Evolutionary conservation across 345 rosid genomes (phyloP), one percentile per base, ranked within the genome.

Genomic region (Gossypium longicalyx): DNA sequence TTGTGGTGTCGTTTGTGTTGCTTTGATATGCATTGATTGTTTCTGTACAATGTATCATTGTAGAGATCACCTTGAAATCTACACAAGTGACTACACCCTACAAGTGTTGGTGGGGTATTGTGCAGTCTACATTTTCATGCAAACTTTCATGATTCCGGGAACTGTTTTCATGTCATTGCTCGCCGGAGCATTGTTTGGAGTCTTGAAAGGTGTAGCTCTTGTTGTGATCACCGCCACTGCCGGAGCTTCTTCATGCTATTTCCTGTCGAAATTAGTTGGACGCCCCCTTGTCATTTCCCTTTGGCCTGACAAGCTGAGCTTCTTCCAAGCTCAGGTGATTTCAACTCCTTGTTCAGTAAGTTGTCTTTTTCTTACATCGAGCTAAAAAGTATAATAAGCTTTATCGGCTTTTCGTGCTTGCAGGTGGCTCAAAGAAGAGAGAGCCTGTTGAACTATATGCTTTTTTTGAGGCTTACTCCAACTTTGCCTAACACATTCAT

Each of bases 131-230:
- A 57, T 57, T 57, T 57, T 57, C 29, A 57, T 57, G 61, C 63
- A 23, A 58, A 58, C 63, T 23, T 58, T 58, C 63, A 58, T 58
- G 63, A 58, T 58, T 58, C 63, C 29, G 63, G 63, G 34, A 23
- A 58, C 29, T 1, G 63, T 58, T 58, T 58, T 58, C 63, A 58
- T 58, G 63, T 23, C 17, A 4, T 58, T 58, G 62, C 62, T 57
- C 23, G 63, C 63, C 8, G 38, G 63, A 12, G 63, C 63, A 11
- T 13, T 23, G 2, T 58, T 58, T 12, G 63, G 34, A 4, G 63
- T 58, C 63, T 23, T 58, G 2, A 58, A 58, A 58, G 63, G 60
- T 20, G 27, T 56, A 56, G 60, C 27, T 56, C 13, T 56, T 4
- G 60, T 56, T 20, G 60, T 56, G 60, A 19, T 20, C 11, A 20